These are phyloP conservation scores for Passiflora organensis DNA, from an alignment of 345 rosid genomes.

Conservation along the genomic window DNA sequence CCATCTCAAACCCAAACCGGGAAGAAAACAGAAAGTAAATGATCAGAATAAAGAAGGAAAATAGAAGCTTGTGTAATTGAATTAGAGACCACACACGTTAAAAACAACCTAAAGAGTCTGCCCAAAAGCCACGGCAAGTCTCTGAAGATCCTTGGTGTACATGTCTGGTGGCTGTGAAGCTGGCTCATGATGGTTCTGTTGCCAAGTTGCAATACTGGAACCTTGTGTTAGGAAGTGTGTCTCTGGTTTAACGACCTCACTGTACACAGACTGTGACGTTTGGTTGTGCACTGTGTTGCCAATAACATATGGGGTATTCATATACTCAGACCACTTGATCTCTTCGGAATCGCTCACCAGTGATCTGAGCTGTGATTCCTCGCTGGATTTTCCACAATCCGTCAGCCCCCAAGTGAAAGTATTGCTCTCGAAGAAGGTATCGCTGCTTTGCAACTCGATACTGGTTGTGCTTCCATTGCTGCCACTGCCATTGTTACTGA, in stretches of 20 bases:
- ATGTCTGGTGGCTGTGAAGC: constrained; percentile 31
- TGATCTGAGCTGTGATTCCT: constrained; percentile 17
- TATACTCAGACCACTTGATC: constrained; percentile 51
- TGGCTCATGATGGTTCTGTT: constrained; percentile 19
- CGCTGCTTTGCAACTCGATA: constrained; percentile 43
- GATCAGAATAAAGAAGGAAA: neutral
- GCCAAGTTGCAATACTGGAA: constrained; percentile 15
- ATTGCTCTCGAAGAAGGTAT: constrained; percentile 27
- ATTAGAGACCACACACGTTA: constrained; percentile 16
- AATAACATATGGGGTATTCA: constrained; percentile 32
- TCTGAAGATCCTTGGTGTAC: constrained; percentile 30
- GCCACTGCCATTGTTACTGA: constrained; percentile 23
- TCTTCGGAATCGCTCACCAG: constrained; percentile 29
- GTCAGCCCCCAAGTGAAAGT: constrained; percentile 33
- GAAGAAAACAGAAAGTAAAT: too few relatives aligned
- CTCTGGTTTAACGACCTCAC: constrained; percentile 28
- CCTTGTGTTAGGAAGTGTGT: constrained; percentile 23
- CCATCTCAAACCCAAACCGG: constrained; percentile 16
- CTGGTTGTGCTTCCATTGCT: constrained; percentile 33
- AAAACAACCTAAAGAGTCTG: constrained; percentile 22
- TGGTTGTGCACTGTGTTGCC: constrained; percentile 30
- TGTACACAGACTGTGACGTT: constrained; percentile 28
- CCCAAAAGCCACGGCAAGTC: constrained; percentile 40
- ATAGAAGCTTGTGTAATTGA: constrained; percentile 1
- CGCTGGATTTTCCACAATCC: constrained; percentile 24